These are phyloP conservation scores for Diplodia corticola DNA, from an alignment of 2,329 filamentous ascomycete species.

Conservation along the genomic window DNA sequence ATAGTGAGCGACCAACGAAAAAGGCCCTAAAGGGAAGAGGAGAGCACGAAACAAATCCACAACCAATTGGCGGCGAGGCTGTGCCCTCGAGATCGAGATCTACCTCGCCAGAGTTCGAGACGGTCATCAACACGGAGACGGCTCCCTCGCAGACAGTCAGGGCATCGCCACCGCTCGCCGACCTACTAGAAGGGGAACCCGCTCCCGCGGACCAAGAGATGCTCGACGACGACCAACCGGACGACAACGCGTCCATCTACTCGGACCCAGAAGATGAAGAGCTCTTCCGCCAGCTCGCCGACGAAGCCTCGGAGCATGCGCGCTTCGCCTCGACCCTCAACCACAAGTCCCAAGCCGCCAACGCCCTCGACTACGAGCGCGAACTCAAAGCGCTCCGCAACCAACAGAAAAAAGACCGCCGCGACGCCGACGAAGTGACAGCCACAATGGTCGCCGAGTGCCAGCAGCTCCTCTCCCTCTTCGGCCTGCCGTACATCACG, in stretches of 20 bases:
- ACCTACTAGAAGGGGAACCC: conserved; percentile 34
- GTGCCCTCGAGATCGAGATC: conserved; percentile 37
- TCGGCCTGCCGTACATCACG: conserved; percentile 94
- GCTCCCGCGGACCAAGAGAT: conserved; percentile 35
- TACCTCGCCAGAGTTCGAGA: conserved; percentile 53
- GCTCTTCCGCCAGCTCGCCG: conserved; percentile 78
- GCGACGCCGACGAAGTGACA: conserved; percentile 95
- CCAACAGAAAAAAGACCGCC: conserved; percentile 95
- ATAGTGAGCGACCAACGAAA: conserved; percentile 30
- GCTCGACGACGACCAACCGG: conserved; percentile 20
- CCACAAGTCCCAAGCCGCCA: conserved; percentile 57
- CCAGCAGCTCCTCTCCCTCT: conserved; percentile 83
- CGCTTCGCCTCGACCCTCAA: conserved; percentile 89
- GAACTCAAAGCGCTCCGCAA: conserved; percentile 82
- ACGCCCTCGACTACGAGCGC: conserved; percentile 75
- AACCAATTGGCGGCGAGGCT: conserved; percentile 25
- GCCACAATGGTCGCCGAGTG: conserved; percentile 96
- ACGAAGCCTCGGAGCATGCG: conserved; percentile 90
- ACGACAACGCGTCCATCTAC: conserved; percentile 43
- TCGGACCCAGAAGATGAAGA: conserved; percentile 93
- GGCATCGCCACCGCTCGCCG: conserved; percentile 24
- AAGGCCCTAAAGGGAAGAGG: neutral
- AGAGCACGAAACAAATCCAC: neutral
- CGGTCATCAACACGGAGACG: conserved; percentile 37
- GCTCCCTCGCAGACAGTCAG: conserved; percentile 19